A percentile compares a stretch with the other conserved stretches of the same genome.
Conservation (phyloP, 1,284 basidiomycete species). For the Marasmius sp. region DNA sequence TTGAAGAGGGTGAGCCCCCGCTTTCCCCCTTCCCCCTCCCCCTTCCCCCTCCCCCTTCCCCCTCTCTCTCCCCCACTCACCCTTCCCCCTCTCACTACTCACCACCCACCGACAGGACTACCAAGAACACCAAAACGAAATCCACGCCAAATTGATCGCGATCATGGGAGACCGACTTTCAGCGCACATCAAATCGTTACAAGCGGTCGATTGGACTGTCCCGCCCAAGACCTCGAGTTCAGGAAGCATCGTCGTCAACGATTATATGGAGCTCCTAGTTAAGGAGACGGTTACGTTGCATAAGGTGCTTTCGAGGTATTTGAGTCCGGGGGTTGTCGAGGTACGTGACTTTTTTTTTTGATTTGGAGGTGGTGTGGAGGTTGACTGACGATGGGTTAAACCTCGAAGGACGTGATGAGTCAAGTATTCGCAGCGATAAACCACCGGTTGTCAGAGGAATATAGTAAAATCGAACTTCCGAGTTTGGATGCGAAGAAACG, state of each 20-base stretch:
- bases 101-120: constrained; percentile 74
- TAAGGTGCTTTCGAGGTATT: constrained; percentile 93
- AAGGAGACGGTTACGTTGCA: constrained; percentile 97
- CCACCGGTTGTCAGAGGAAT: constrained; percentile 84
- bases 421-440: constrained; percentile 93
- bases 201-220: constrained; percentile 79
- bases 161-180: constrained; percentile 97
- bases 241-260: constrained; percentile 67
- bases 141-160: constrained; percentile 94
- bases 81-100: neutral
- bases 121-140: constrained; percentile 99
- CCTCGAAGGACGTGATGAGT: constrained; percentile 91
- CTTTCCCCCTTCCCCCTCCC: neutral
- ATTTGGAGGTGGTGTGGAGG: too few relatives aligned
- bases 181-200: constrained; percentile 69
- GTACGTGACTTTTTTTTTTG: constrained; percentile 43
- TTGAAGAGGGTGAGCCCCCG: constrained; percentile 76
- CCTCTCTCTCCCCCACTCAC: too few relatives aligned
- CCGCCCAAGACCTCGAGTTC: constrained; percentile 44
- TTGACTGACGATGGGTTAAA: too few relatives aligned
- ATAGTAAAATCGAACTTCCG: constrained; percentile 76
- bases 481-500: constrained; percentile 80
- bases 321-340: constrained; percentile 78
- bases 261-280: constrained; percentile 89
- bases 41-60: too few relatives aligned